Conservation (phyloP, 208 protist genomes). For the Crithidia bombi region DNA sequence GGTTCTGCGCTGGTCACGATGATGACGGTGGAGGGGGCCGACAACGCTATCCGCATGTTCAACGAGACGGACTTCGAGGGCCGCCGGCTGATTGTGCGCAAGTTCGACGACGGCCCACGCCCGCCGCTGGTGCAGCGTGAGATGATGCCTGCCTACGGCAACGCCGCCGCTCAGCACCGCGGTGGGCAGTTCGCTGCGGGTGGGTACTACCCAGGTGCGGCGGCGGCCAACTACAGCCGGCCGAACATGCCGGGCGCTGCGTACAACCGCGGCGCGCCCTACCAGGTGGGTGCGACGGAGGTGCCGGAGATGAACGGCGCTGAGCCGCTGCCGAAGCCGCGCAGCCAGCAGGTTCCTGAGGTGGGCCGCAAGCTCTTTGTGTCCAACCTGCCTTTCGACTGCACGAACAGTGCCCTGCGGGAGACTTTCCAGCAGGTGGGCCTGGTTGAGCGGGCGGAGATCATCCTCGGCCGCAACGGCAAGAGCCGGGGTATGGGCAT, state of each 20-base stretch:
- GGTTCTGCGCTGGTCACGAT: constrained; percentile 89
- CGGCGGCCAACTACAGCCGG: constrained; percentile 24
- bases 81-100: constrained; percentile 84
- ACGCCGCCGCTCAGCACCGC: constrained; percentile 31
- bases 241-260: constrained; percentile 16
- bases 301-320: constrained; percentile 31
- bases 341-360: constrained; percentile 74
- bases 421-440: constrained; percentile 87
- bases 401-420: constrained; percentile 64
- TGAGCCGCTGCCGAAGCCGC: constrained; percentile 74
- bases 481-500: constrained; percentile 81
- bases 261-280: constrained; percentile 21
- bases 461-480: constrained; percentile 71
- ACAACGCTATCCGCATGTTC: constrained; percentile 76
- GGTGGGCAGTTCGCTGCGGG: constrained; percentile 21
- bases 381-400: constrained; percentile 86
- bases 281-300: constrained; percentile 28
- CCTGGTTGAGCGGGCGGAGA: constrained; percentile 76
- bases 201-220: constrained; percentile 26
- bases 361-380: constrained; percentile 79
- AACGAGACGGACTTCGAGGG: constrained; percentile 91
- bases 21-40: constrained; percentile 66
- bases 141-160: constrained; percentile 69
- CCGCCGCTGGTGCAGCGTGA: constrained; percentile 77
- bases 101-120: constrained; percentile 83